Evolutionary conservation across 139 green algal species (phyloP).

Genomic region (Auxenochlorella pyrenoidosa): DNA sequence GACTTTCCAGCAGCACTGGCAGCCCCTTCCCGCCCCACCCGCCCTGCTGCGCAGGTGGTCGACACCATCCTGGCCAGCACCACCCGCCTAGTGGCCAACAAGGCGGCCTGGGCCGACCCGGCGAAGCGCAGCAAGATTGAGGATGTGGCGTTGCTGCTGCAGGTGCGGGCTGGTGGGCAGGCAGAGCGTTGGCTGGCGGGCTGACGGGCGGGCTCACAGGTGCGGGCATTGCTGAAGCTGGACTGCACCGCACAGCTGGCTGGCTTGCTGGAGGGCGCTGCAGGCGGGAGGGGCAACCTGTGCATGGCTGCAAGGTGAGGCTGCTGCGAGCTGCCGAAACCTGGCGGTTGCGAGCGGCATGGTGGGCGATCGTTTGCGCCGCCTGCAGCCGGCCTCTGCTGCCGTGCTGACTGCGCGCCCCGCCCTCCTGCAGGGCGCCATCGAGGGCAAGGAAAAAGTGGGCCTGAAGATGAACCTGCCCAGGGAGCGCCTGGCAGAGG

Average conservation of each 20-base stretch:
- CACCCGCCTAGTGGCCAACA: conserved; percentile 17
- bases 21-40: not conserved
- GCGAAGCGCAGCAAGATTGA: conserved; percentile 12
- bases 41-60: not conserved
- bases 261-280: too few species aligned
- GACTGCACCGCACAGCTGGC: too few species aligned
- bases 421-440: not conserved
- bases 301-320: too few species aligned
- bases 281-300: too few species aligned
- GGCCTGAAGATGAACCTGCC: not conserved
- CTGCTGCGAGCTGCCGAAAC: too few species aligned
- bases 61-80: conserved; percentile 19
- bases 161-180: too few species aligned
- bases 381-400: not conserved
- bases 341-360: too few species aligned
- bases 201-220: too few species aligned
- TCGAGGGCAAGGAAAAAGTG: not conserved
- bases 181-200: too few species aligned
- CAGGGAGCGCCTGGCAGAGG: not conserved
- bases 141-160: conserved; percentile 19
- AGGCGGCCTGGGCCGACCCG: conserved; percentile 1
- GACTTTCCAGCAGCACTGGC: not conserved
- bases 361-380: not conserved
- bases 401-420: not conserved
- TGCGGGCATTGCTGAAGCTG: too few species aligned